phyloP scores from a whole-genome alignment of 2,329 filamentous ascomycete species.

The Thelonectria olida region DNA sequence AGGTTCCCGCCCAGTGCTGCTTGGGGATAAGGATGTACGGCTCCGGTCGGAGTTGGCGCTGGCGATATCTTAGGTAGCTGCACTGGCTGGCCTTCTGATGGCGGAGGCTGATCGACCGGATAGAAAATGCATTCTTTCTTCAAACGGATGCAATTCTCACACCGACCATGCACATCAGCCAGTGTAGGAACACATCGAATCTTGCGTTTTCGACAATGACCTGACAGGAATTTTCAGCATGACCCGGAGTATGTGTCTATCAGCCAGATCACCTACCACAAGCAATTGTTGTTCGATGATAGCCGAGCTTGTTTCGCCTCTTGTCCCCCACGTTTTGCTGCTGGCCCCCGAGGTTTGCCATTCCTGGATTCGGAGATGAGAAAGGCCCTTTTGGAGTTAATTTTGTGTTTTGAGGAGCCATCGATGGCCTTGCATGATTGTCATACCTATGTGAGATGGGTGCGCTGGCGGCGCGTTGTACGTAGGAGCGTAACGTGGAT shows the following conservation, averaged over 20 bases:
- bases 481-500: constrained; percentile 46
- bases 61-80: constrained; percentile 50
- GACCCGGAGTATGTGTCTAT: background rate
- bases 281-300: constrained; percentile 93
- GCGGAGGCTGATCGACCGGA: constrained; percentile 81
- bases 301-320: constrained; percentile 89
- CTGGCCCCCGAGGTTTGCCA: constrained; percentile 45
- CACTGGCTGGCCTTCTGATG: constrained; percentile 56
- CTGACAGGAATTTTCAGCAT: constrained; percentile 54
- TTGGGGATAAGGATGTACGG: constrained; percentile 56
- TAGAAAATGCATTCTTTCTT: constrained; percentile 96
- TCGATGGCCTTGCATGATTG: constrained; percentile 45
- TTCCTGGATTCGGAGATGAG: constrained; percentile 59
- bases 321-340: constrained; percentile 56
- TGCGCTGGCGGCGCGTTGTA: constrained; percentile 42
- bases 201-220: constrained; percentile 91
- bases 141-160: constrained; percentile 90
- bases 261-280: constrained; percentile 76
- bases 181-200: constrained; percentile 86
- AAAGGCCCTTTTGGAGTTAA: constrained; percentile 58
- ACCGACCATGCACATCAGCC: constrained; percentile 78
- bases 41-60: constrained; percentile 50
- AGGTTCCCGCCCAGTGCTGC: constrained; percentile 54
- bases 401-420: constrained; percentile 46
- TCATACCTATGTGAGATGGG: constrained; percentile 44